Conservation (phyloP, 2,329 filamentous ascomycete species). For the Fusarium gaditjirri region DNA sequence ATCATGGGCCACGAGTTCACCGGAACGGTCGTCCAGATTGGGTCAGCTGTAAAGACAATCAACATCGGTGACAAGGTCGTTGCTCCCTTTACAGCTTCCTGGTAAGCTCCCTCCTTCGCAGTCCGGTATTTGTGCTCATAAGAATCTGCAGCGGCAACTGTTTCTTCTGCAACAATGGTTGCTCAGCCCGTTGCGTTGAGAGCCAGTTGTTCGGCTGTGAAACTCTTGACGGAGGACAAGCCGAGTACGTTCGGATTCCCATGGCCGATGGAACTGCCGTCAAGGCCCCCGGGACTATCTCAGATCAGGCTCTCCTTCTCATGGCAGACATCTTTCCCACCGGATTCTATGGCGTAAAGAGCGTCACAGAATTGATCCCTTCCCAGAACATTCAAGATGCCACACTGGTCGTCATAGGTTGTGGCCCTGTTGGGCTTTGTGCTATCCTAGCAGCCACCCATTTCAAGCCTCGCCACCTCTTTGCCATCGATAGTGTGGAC, state of each 20-base stretch:
- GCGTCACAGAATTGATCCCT: slow-evolving; percentile 74
- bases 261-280: slow-evolving; percentile 83
- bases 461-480: slow-evolving; percentile 77
- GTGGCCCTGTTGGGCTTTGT: slow-evolving; percentile 87
- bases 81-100: slow-evolving; percentile 84
- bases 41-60: slow-evolving; percentile 74
- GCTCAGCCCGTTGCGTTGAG: slow-evolving; percentile 80
- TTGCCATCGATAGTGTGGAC: slow-evolving; percentile 83
- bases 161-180: slow-evolving; percentile 84
- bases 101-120: slow-evolving; percentile 58
- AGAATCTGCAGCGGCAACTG: slow-evolving; percentile 62
- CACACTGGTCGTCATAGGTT: slow-evolving; percentile 83
- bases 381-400: slow-evolving; percentile 55
- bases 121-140: not conserved
- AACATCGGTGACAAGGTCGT: slow-evolving; percentile 82
- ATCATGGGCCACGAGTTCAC: slow-evolving; percentile 90
- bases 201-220: slow-evolving; percentile 76
- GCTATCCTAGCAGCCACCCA: slow-evolving; percentile 82
- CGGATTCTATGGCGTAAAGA: slow-evolving; percentile 84
- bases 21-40: slow-evolving; percentile 75
- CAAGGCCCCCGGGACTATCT: slow-evolving; percentile 73
- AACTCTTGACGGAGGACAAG: slow-evolving; percentile 79
- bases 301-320: slow-evolving; percentile 79
- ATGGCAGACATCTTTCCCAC: slow-evolving; percentile 96
- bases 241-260: slow-evolving; percentile 84